phyloP scores from a whole-genome alignment of 169 alveolate genomes.

The Neospora caninum region DNA sequence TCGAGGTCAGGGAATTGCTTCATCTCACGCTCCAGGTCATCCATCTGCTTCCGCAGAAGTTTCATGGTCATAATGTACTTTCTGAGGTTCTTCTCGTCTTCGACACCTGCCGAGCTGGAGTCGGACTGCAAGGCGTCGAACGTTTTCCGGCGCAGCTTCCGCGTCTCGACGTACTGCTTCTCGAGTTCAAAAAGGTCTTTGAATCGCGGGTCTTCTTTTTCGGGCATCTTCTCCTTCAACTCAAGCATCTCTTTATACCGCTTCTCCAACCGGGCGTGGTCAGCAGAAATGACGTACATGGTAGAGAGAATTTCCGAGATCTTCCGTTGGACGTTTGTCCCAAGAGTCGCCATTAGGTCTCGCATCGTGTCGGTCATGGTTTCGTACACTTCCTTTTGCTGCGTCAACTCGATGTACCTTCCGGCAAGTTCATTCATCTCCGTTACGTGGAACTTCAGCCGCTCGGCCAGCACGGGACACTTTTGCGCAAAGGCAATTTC shows the following conservation, averaged over 20 bases:
- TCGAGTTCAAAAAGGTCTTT: constrained; percentile 42
- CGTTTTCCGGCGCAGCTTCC: not conserved
- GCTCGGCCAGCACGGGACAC: constrained; percentile 39
- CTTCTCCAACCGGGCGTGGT: constrained; percentile 6
- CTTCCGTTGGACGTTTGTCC: constrained; percentile 17
- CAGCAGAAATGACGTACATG: not conserved
- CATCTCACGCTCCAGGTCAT: constrained; percentile 37
- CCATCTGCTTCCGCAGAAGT: constrained; percentile 6
- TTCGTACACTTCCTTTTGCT: constrained; percentile 48
- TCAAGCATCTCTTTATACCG: constrained; percentile 5
- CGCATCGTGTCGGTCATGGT: constrained; percentile 41
- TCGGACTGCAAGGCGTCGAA: not conserved
- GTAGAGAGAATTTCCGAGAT: constrained; percentile 5
- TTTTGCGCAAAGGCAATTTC: constrained; percentile 42
- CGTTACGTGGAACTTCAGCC: not conserved
- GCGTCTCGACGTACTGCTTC: not conserved
- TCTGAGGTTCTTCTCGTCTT: constrained; percentile 22
- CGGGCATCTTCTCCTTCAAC: not conserved
- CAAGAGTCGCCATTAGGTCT: constrained; percentile 24
- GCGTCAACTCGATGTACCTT: not conserved
- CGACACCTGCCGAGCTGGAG: not conserved
- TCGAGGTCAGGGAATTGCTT: not conserved
- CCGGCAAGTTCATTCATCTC: constrained; percentile 32
- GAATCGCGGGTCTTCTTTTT: not conserved
- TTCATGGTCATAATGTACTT: not conserved